Base-by-base conservation (phyloP, 2,329 filamentous ascomycete genomes). In the Botrytis fragariae region DNA sequence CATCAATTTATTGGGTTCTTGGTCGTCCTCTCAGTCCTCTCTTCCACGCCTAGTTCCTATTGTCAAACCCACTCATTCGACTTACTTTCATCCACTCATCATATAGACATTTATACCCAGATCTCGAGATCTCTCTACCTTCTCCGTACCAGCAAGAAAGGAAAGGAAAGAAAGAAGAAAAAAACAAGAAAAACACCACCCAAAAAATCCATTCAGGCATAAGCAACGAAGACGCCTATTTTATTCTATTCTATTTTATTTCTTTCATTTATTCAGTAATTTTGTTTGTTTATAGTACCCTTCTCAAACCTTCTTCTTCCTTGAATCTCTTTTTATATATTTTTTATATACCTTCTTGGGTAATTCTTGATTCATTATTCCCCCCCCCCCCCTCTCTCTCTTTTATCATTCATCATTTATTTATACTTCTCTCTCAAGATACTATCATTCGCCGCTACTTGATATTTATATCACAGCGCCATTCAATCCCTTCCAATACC, bases 171-270 rank as follows among this genome's bases (percentile, higher is more conserved):
- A 22, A 22, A 20, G n/a, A 22, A 39, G 39, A 37, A 25, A 29
- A 9, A 16, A 54, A 39, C n/a, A 57, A n/a, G 7, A 62, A 61
- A 25, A 37, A 45, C 25, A 54, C 3, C 48, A n/a, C 45, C 20
- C 9, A 12, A 1, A 1, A 35, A 54, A 54, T 25, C 20, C 29
- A 61, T 70, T 48, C 68, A 69, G 74, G 72, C 71, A 73, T 54
- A 74, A 74, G 65, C 73, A 74, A 73, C 64, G 35, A 73, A 74
- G 73, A 77, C 74, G 77, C 77, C 77, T 77, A 65, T 71, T 69
- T 29, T 63, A 63, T 67, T 60, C 62, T 65, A 25, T n/a, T 63
- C 69, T 71, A 59, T 70, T 60, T 72, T 48, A 57, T 62, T 61
- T 51, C 42, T 62, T 62, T 37, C 37, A 37, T 45, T n/a, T 48